Percentiles rank a stretch among this genome's conserved stretches.
These are phyloP conservation scores for Hordeum marinum DNA, from an alignment of 176 grass and related monocot species.

Conservation along the genomic window DNA sequence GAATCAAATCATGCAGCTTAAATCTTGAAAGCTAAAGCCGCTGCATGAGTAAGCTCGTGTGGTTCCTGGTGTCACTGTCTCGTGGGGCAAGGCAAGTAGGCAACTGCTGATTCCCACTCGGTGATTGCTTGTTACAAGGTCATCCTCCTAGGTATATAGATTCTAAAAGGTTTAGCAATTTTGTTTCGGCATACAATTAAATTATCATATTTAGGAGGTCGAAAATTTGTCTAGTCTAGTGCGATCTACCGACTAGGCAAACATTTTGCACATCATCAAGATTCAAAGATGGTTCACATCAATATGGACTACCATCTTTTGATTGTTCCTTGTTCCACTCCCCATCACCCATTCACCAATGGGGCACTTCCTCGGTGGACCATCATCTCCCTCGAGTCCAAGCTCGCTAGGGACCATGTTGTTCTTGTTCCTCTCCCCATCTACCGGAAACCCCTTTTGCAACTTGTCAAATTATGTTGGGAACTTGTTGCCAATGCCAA, in stretches of 20 bases:
- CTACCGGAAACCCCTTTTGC: neutral
- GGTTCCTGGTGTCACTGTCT: neutral
- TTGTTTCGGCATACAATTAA: neutral
- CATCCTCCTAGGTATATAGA: neutral
- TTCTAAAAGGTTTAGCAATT: neutral
- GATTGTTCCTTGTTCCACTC: conserved; percentile 2
- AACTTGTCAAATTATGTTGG: conserved; percentile 15
- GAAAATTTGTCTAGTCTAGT: neutral
- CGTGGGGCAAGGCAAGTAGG: neutral
- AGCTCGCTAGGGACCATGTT: neutral
- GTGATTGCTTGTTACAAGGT: neutral
- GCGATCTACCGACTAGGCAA: neutral
- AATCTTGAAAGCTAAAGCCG: neutral
- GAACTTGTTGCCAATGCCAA: conserved; percentile 28
- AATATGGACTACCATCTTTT: neutral
- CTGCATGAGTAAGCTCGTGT: neutral
- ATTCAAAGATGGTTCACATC: neutral
- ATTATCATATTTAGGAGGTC: neutral
- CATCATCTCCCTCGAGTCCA: neutral
- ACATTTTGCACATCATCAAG: neutral
- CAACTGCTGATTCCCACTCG: neutral
- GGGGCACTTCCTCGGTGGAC: neutral
- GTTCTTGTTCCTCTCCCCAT: conserved; percentile 1
- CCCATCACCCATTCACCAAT: neutral
- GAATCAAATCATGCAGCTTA: neutral